phyloP scores from a whole-genome alignment of 192 early-diverging fungal genomes.

The Backusella sp. region DNA sequence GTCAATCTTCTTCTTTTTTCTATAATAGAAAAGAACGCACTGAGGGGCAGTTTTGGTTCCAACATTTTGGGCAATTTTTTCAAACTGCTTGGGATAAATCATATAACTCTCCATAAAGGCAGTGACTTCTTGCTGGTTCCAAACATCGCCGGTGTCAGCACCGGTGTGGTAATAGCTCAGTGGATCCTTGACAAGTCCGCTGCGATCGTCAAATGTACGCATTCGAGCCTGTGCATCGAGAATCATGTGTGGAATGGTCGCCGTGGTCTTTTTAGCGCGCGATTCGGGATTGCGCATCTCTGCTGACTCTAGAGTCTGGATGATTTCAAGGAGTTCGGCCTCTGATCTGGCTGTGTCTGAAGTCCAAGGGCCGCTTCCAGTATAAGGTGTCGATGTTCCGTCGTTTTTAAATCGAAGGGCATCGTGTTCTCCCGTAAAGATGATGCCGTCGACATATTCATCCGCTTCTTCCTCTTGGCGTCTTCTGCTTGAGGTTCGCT shows the following conservation, averaged over 20 bases:
- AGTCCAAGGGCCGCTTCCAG: constrained; percentile 44
- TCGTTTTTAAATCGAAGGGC: constrained; percentile 24
- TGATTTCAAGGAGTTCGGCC: constrained; percentile 74
- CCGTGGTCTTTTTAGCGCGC: constrained; percentile 69
- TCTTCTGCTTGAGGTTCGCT: background rate
- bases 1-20: constrained; percentile 71
- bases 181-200: constrained; percentile 59
- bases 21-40: constrained; percentile 78
- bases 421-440: constrained; percentile 23
- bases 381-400: constrained; percentile 23
- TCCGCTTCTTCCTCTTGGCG: constrained; percentile 19
- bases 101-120: constrained; percentile 67
- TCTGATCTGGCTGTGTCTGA: constrained; percentile 77
- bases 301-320: constrained; percentile 66
- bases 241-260: constrained; percentile 73
- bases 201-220: constrained; percentile 57
- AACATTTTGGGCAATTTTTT: constrained; percentile 63
- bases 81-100: constrained; percentile 73
- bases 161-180: constrained; percentile 59
- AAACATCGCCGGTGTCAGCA: constrained; percentile 54
- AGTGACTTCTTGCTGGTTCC: constrained; percentile 65
- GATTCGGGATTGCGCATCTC: constrained; percentile 72
- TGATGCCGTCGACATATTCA: constrained; percentile 23
- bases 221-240: constrained; percentile 55
- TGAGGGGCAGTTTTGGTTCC: constrained; percentile 64